Base-by-base conservation (phyloP, 2,329 filamentous ascomycete species). In the Epichloe brachyelytri region DNA sequence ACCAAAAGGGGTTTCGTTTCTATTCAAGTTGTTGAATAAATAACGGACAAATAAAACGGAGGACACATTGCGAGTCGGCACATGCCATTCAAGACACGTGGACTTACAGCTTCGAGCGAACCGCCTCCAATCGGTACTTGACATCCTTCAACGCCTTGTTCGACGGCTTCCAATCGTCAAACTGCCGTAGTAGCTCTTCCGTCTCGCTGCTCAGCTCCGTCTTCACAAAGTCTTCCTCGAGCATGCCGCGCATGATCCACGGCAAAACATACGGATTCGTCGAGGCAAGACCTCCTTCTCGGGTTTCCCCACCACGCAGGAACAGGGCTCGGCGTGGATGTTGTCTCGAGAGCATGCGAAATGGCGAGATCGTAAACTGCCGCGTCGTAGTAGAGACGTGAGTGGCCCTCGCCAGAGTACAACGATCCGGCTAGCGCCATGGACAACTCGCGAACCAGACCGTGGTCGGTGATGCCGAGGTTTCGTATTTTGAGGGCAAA, bases 131-230 rank as follows among this genome's bases (percentile, higher is more conserved):
- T 55, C 93, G 77, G 67, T 94, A 97, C 67, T 95, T 95, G 45
- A 98, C 90, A 67, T 98, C 93, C 69, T 93, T 95, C 52, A 98
- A 70, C 43, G 86, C 86, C 71, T 97, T 98, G 7, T 83, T 95
- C 0, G 75, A 77, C 0, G 93, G 93, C 62, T 86, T 90, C 93
- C 93, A 98, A 49, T 87, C 82, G 64, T 97, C 90, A 66, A 97
- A 98, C 65, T 95, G 82, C 53, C 74, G 75, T n/a, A 98, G 71
- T 48, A 98, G 68, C 61, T 88, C 79, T 54, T 79, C 78, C 6
- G 88, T 88, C 68, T 98, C 93, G 2, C 76, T 69, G 34, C 80
- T 80, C 17, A 95, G 70, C 62, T 94, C 86, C 20, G 80, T 86
- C 65, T 86, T 89, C 22, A 97, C 91, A 60, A 88, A 82, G 17